phyloP scores from a whole-genome alignment of 192 early-diverging fungal genomes.

The Coemansia sp. region DNA sequence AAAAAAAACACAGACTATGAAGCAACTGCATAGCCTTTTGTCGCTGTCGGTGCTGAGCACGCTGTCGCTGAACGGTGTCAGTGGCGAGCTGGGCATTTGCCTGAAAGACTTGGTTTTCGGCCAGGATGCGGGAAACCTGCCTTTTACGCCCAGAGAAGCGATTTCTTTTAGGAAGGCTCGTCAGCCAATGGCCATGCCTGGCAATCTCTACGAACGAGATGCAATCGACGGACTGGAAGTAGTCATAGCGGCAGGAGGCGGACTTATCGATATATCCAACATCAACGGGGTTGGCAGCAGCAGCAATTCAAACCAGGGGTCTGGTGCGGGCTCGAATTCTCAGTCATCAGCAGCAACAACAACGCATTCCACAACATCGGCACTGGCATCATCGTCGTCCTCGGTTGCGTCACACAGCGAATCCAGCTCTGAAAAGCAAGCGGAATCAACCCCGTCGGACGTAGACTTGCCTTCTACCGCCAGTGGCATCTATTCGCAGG shows the following conservation, averaged over 20 bases:
- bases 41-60: neutral
- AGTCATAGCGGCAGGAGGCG: slow-evolving; percentile 33
- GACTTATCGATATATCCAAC: slow-evolving; percentile 30
- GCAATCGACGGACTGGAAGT: slow-evolving; percentile 18
- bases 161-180: slow-evolving; percentile 1
- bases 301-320: neutral
- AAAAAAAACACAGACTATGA: neutral
- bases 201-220: slow-evolving; percentile 18
- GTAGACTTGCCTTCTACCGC: neutral
- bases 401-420: slow-evolving; percentile 3
- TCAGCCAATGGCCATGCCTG: slow-evolving; percentile 1
- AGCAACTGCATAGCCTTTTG: neutral
- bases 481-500: slow-evolving; percentile 18
- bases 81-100: slow-evolving; percentile 23
- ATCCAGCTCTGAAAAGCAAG: slow-evolving; percentile 4
- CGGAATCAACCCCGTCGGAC: neutral
- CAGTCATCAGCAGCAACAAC: slow-evolving; percentile 5
- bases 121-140: slow-evolving; percentile 21
- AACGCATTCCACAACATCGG: slow-evolving; percentile 2
- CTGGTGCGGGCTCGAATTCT: neutral
- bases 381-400: slow-evolving; percentile 4
- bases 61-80: neutral
- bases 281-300: slow-evolving; percentile 17
- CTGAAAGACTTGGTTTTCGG: slow-evolving; percentile 40
- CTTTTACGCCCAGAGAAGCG: slow-evolving; percentile 25